Conservation (phyloP, 1,284 basidiomycete species). For the Cystobasidium sp. region DNA sequence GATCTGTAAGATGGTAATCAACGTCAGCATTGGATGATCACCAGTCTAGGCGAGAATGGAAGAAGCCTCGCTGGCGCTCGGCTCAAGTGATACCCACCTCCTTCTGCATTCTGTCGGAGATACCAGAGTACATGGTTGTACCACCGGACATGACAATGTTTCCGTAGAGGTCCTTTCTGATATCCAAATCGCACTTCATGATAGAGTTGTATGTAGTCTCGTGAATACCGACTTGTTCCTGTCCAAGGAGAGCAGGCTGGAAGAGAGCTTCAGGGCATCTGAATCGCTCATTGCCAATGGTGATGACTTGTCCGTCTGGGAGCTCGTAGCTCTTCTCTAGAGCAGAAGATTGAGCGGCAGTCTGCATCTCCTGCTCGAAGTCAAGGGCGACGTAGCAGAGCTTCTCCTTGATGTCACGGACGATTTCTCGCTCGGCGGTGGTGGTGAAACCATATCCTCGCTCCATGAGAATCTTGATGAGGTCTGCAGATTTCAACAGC, state of each 20-base stretch:
- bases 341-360: constrained; percentile 85
- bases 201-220: constrained; percentile 91
- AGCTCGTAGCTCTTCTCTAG: constrained; percentile 96
- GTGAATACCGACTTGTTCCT: constrained; percentile 92
- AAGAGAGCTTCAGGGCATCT: constrained; percentile 95
- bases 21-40: neutral
- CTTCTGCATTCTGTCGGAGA: constrained; percentile 97
- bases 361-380: constrained; percentile 95
- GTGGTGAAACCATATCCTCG: constrained; percentile 93
- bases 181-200: constrained; percentile 70
- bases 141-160: constrained; percentile 95
- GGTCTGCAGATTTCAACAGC: constrained; percentile 62
- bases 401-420: constrained; percentile 98
- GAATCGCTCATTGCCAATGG: constrained; percentile 96
- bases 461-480: constrained; percentile 92
- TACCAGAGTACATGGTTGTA: constrained; percentile 97
- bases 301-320: constrained; percentile 95
- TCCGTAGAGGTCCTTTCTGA: constrained; percentile 83
- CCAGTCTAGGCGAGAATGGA: neutral
- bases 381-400: constrained; percentile 96
- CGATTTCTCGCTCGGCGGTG: constrained; percentile 64
- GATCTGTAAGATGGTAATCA: constrained; percentile 58
- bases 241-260: constrained; percentile 91
- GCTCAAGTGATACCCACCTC: constrained; percentile 60
- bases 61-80: neutral